Evolutionary conservation across 2,329 filamentous ascomycete genomes (phyloP).

Genomic region (Rutstroemia sydowiana): DNA sequence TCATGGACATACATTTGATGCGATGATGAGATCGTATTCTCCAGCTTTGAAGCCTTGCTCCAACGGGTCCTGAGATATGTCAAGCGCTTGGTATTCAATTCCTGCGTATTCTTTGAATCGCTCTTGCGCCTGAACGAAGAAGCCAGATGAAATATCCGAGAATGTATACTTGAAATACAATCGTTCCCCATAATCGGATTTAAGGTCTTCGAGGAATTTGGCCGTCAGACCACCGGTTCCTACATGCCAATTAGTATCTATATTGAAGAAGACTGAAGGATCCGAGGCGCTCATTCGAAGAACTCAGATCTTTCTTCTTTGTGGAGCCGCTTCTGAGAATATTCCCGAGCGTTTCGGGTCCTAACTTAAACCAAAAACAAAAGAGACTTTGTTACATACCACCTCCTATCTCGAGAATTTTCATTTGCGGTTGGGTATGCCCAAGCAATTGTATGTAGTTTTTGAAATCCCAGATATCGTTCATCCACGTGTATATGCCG

Average conservation of each 20-base stretch:
- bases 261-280: slow-evolving; percentile 12
- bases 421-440: slow-evolving; percentile 21
- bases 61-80: slow-evolving; percentile 28
- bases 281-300: background rate
- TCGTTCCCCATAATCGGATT: slow-evolving; percentile 1
- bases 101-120: slow-evolving; percentile 8
- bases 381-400: background rate
- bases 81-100: slow-evolving; percentile 23
- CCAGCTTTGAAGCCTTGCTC: slow-evolving; percentile 30
- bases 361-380: background rate
- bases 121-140: slow-evolving; percentile 28
- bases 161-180: background rate
- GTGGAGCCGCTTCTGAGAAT: background rate
- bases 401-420: slow-evolving; percentile 28
- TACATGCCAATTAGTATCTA: slow-evolving; percentile 13
- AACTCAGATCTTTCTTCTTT: background rate
- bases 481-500: background rate
- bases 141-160: slow-evolving; percentile 22
- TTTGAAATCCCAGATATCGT: background rate
- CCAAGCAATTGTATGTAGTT: slow-evolving; percentile 1
- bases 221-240: slow-evolving; percentile 21
- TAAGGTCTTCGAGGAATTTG: slow-evolving; percentile 13
- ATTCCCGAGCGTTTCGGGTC: background rate
- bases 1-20: slow-evolving; percentile 16
- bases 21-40: slow-evolving; percentile 24